Conservation (phyloP, 208 protist species). For the Leishmania aethiopica region DNA sequence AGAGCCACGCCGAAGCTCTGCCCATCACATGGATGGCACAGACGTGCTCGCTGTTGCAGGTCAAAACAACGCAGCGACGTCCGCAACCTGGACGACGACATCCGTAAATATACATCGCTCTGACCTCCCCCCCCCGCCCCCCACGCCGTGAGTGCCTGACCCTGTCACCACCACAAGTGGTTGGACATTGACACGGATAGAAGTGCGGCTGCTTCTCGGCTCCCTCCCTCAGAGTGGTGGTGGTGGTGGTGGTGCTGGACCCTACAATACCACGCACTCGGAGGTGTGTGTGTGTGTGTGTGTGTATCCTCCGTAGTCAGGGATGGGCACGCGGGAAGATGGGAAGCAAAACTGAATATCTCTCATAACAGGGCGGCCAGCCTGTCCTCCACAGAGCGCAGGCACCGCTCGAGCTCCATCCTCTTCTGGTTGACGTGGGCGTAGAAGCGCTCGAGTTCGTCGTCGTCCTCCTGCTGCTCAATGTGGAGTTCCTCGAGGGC, state of each 20-base stretch:
- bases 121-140: background rate
- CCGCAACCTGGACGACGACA: background rate
- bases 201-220: background rate
- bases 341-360: background rate
- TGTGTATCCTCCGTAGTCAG: background rate
- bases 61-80: background rate
- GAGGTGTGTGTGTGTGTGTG: background rate
- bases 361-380: conserved; percentile 10
- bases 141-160: background rate
- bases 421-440: conserved; percentile 29
- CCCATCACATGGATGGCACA: no score
- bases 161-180: background rate
- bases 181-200: background rate
- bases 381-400: conserved; percentile 25
- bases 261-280: background rate
- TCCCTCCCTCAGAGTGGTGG: background rate
- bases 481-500: conserved; percentile 29
- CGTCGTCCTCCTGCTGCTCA: conserved; percentile 31
- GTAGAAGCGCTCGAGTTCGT: conserved; percentile 27
- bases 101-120: background rate
- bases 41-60: no score
- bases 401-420: conserved; percentile 16
- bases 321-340: background rate
- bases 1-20: no score
- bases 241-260: background rate